Base-by-base conservation (phyloP, 129 eudicot genomes). In the Pulicaria dysenterica region DNA sequence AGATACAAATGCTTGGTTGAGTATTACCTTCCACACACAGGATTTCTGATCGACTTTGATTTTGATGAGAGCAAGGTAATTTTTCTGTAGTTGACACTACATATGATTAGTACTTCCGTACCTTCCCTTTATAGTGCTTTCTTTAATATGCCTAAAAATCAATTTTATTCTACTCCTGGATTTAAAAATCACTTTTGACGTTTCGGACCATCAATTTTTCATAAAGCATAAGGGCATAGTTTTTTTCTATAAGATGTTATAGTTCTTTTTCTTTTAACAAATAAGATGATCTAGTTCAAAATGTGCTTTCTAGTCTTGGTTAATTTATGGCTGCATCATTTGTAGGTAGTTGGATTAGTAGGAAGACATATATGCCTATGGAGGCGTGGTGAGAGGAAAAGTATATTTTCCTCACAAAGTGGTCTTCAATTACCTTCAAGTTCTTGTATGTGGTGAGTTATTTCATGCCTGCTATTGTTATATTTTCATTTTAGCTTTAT, bases 21-120 rank as follows among this genome's bases (percentile, higher is more conserved):
- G 79, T 94, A 82, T 76, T 19, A 38, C 66, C 79, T 90, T 60
- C 92, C 95, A 10, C 89, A 87, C 77, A 75, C 56, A 44, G 84
- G 85, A 65, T 78, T 89, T 61, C 50, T 94, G 39, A 75, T 83
- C 53, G 98, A 94, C 88, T 94, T 90, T 78, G 91, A 94, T 73
- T 94, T 90, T 79, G 98, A 94, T 44, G 98, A 94, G 83, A 92
- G 88, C 83, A 94, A 94, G 98, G 98, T 93, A 84, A 9, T 73
- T 65, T 73, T 65, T 16, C 48, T 40, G 24, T 69, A 6, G 8
- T 14, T 61, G 60, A 24, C 31, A 24, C 31, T 24, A 24, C 31
- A 24, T 24, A 24, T 24, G 31, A 24, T 24, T 24, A 24, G 31
- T 24, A 24, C 31, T 24, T 24, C 31, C 2, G 31, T 24, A 24